Conservation (phyloP, 2,329 filamentous ascomycete genomes). For the Tolypocladium ovalisporum region DNA sequence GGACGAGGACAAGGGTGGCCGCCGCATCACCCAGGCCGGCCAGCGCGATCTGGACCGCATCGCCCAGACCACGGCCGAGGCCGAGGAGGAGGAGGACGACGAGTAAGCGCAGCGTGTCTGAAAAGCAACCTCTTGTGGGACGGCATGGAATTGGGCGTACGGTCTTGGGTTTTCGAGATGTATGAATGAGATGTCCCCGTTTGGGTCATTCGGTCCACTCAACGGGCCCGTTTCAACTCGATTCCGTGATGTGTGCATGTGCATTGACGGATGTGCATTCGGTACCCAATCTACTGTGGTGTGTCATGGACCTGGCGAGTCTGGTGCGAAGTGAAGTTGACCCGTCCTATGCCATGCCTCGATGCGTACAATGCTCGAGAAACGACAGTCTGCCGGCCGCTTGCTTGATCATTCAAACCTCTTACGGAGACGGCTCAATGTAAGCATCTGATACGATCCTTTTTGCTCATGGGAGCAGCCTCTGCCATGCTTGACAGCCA, state of each 20-base stretch:
- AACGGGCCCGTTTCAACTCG: conserved; percentile 17
- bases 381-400: neutral
- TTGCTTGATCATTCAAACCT: too few species aligned
- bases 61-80: conserved; percentile 68
- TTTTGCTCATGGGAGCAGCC: too few species aligned
- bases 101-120: conserved; percentile 40
- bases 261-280: too few species aligned
- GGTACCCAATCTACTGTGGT: neutral
- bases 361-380: neutral
- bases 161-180: conserved; percentile 27
- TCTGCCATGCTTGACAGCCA: neutral
- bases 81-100: conserved; percentile 57
- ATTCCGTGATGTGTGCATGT: neutral
- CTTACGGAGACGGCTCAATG: too few species aligned
- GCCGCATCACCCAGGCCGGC: conserved; percentile 94
- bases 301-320: neutral
- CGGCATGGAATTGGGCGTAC: conserved; percentile 23
- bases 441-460: neutral
- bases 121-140: conserved; percentile 2
- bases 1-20: conserved; percentile 97
- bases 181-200: conserved; percentile 29
- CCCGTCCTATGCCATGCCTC: neutral
- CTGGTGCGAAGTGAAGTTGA: neutral
- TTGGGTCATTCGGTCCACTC: conserved; percentile 26
- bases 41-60: conserved; percentile 99